A percentile compares a stretch with the other conserved stretches of the same genome.
Conservation (phyloP, 352 stramenopile genomes). For the Phytophthora pisi region DNA sequence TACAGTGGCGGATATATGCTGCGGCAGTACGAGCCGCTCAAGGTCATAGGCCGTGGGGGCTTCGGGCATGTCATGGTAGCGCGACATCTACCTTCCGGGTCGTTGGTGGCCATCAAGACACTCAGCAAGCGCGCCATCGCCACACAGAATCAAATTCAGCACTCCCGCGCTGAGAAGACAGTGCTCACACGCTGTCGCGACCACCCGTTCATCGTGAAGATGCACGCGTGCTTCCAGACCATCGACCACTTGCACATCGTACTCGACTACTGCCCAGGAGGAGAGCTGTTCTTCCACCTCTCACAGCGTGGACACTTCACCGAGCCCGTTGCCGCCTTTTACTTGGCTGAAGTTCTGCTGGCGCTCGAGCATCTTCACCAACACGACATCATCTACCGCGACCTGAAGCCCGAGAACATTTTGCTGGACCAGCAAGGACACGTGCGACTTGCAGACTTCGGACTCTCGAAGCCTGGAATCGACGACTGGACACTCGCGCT, state of each 20-base stretch:
- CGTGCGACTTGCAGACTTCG: conserved; percentile 91
- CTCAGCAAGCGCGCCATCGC: conserved; percentile 85
- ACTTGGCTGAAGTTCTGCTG: conserved; percentile 86
- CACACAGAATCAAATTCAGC: conserved; percentile 82
- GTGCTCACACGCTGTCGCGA: conserved; percentile 89
- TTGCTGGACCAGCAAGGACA: conserved; percentile 88
- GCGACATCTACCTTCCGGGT: conserved; percentile 54
- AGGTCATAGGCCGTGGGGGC: conserved; percentile 79
- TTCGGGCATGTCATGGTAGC: conserved; percentile 91
- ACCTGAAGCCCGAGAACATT: conserved; percentile 94
- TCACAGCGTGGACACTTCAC: conserved; percentile 72
- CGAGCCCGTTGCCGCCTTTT: conserved; percentile 86
- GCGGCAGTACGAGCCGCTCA: conserved; percentile 79
- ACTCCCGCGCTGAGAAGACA: conserved; percentile 84
- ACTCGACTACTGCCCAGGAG: conserved; percentile 78
- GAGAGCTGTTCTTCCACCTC: conserved; percentile 89
- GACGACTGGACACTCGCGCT: conserved; percentile 66
- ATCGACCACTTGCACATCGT: conserved; percentile 78
- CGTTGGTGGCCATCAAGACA: conserved; percentile 82
- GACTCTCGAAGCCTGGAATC: conserved; percentile 77
- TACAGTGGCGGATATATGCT: conserved; percentile 81
- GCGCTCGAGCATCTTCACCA: conserved; percentile 79
- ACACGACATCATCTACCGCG: conserved; percentile 84
- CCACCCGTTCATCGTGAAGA: conserved; percentile 92
- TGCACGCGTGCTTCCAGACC: conserved; percentile 90